A percentile compares a stretch with the other conserved stretches of the same genome.
These are phyloP conservation scores for Claviceps sp. DNA, from an alignment of 2,329 filamentous ascomycete genomes.

Conservation along the genomic window DNA sequence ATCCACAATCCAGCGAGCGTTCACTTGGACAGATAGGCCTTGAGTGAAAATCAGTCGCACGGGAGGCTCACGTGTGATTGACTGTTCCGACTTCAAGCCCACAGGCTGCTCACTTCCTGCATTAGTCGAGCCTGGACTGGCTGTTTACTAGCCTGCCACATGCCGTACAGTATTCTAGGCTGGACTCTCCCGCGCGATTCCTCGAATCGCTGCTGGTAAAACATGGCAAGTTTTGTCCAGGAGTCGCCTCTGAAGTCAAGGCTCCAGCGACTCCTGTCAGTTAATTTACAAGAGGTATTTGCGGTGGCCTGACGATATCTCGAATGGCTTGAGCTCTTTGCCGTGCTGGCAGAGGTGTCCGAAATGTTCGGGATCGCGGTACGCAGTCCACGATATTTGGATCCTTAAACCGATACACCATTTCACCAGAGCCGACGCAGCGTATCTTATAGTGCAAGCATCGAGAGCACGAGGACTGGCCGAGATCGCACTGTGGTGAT, in stretches of 20 bases:
- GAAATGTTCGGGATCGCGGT: neutral
- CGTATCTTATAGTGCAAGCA: constrained; percentile 1
- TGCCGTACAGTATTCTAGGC: neutral
- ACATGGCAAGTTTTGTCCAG: constrained; percentile 3
- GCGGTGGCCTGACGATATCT: neutral
- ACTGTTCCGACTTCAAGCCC: neutral
- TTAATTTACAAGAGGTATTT: constrained; percentile 2
- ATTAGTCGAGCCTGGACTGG: constrained; percentile 1
- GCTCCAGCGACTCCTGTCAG: constrained; percentile 4
- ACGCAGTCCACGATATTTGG: constrained; percentile 1
- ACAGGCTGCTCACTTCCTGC: constrained; percentile 1
- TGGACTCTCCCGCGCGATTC: neutral
- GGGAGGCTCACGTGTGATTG: neutral
- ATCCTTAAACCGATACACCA: constrained; percentile 5
- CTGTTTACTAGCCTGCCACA: neutral
- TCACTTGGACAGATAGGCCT: neutral
- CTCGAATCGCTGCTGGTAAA: constrained; percentile 4
- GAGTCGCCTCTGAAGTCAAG: constrained; percentile 7
- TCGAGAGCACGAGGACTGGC: constrained; percentile 5
- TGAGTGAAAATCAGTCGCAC: neutral
- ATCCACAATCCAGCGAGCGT: too few species aligned
- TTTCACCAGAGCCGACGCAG: constrained; percentile 4
- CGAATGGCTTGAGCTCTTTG: neutral
- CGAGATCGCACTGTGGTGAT: constrained; percentile 2
- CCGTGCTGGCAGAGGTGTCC: neutral